Base-by-base conservation (phyloP, 805 yeast species). In the Starmerella tilneyi region DNA sequence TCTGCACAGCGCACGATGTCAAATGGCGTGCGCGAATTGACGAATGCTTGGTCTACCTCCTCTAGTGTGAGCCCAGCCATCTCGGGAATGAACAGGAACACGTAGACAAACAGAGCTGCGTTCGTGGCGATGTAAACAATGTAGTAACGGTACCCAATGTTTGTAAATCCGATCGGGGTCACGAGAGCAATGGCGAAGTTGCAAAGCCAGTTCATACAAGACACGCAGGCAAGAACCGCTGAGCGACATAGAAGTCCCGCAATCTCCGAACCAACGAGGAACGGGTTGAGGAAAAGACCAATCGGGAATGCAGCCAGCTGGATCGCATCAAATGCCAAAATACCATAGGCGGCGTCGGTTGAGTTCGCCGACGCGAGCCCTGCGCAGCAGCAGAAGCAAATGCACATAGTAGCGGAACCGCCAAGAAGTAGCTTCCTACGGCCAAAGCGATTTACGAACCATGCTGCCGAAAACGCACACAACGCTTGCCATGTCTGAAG, bases 41-140 rank as follows among this genome's bases (percentile, higher is more conserved):
- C 45, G 37, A 63, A 65, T 17, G 64, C 59, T 27, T 53, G 47
- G 44, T 63, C 60, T 53, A 75, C 70, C 59, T 76, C 80, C 62
- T 76, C 81, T 62, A 76, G 69, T 43, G 78, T 66, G 61, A 69
- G 68, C 22, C 78, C 79, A 51, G 67, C 72, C 21, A 82, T 78
- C 58, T 78, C 84, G 30, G 81, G 82, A 52, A 73, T 70, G 55
- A 72, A 65, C 50, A 60, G 68, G 46, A 53, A 61, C 56, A 60
- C 70, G 53, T 69, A 71, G 31, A 70, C 50, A 33, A 69, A 63
- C 64, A 72, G 72, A 49, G 65, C 60, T 17, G 63, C 63, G 60
- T 76, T 74, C 55, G 71, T 64, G n/a, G 64, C 63, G 22, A 79
- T 78, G 60, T 76, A 79, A 53, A 79, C 70, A 20, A 75, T 63